phyloP scores from a whole-genome alignment of 2,329 filamentous ascomycete species.

The Acarospora socialis region DNA sequence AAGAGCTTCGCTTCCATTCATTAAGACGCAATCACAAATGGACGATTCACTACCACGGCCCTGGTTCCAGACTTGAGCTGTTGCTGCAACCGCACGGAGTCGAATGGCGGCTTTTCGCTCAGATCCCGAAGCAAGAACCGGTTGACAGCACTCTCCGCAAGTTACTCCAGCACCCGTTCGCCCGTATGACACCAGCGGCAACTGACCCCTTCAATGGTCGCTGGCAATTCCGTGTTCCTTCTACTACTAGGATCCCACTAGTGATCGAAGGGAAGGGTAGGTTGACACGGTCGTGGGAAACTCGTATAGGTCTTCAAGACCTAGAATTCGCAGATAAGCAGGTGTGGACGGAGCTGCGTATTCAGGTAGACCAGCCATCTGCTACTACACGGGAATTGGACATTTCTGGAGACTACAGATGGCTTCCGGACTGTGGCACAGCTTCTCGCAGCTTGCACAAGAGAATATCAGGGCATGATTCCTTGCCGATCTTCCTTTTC shows the following conservation, averaged over 20 bases:
- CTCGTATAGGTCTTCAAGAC: slow-evolving; percentile 26
- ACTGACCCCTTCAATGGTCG: slow-evolving; percentile 23
- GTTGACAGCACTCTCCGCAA: slow-evolving; percentile 28
- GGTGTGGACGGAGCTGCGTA: slow-evolving; percentile 29
- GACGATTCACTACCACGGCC: slow-evolving; percentile 29
- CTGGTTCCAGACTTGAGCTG: slow-evolving; percentile 27
- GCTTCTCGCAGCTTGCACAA: slow-evolving; percentile 41
- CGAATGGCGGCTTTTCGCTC: slow-evolving; percentile 37
- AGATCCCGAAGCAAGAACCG: slow-evolving; percentile 24
- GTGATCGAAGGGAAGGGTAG: slow-evolving; percentile 23
- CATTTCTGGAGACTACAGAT: slow-evolving; percentile 37
- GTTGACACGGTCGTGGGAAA: slow-evolving; percentile 25
- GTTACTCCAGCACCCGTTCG: slow-evolving; percentile 32
- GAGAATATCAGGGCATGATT: slow-evolving; percentile 15
- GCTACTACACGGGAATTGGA: slow-evolving; percentile 21
- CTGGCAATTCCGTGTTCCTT: slow-evolving; percentile 33
- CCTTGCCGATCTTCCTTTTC: slow-evolving; percentile 38
- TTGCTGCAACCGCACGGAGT: slow-evolving; percentile 18
- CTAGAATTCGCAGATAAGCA: slow-evolving; percentile 26
- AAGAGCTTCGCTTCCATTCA: slow-evolving; percentile 21
- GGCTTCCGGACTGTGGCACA: slow-evolving; percentile 43
- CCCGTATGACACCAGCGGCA: slow-evolving; percentile 28
- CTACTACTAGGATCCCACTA: slow-evolving; percentile 23
- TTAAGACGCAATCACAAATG: slow-evolving; percentile 25
- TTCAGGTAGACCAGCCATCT: slow-evolving; percentile 23